A percentile compares a stretch with the other conserved stretches of the same genome.
Evolutionary conservation across 2,329 filamentous ascomycete species (phyloP).

Genomic region (Exserohilum turcica): DNA sequence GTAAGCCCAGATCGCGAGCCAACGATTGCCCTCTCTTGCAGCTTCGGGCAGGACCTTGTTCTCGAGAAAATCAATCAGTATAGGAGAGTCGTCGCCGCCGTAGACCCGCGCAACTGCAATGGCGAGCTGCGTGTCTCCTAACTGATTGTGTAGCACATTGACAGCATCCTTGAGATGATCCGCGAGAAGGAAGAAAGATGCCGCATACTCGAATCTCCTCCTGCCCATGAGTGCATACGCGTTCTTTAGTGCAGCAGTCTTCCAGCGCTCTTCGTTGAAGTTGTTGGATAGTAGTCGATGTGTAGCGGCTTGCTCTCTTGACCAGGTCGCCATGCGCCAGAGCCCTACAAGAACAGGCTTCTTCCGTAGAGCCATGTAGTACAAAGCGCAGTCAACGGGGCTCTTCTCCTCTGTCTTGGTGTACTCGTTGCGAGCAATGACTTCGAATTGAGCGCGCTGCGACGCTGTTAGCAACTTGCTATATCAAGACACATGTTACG

Average conservation of each 20-base stretch:
- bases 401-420: constrained; percentile 85
- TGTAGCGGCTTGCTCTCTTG: constrained; percentile 82
- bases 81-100: constrained; percentile 78
- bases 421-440: constrained; percentile 92
- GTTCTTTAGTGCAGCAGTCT: constrained; percentile 89
- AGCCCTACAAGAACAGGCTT: constrained; percentile 88
- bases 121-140: constrained; percentile 87
- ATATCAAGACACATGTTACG: constrained; percentile 34
- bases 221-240: constrained; percentile 94
- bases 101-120: constrained; percentile 87
- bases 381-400: constrained; percentile 87
- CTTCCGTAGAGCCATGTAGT: constrained; percentile 88
- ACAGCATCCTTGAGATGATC: constrained; percentile 84
- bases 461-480: background rate
- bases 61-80: constrained; percentile 74
- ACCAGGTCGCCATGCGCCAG: constrained; percentile 93
- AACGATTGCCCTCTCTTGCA: constrained; percentile 81
- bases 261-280: constrained; percentile 85
- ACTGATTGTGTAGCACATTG: constrained; percentile 81
- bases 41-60: constrained; percentile 80
- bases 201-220: constrained; percentile 89
- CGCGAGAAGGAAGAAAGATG: constrained; percentile 91
- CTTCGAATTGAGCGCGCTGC: constrained; percentile 79
- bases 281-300: constrained; percentile 84
- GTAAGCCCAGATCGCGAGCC: constrained; percentile 95